Evolutionary conservation across 2,329 filamentous ascomycete genomes (phyloP).

Genomic region (Aspergillus arachidicola): DNA sequence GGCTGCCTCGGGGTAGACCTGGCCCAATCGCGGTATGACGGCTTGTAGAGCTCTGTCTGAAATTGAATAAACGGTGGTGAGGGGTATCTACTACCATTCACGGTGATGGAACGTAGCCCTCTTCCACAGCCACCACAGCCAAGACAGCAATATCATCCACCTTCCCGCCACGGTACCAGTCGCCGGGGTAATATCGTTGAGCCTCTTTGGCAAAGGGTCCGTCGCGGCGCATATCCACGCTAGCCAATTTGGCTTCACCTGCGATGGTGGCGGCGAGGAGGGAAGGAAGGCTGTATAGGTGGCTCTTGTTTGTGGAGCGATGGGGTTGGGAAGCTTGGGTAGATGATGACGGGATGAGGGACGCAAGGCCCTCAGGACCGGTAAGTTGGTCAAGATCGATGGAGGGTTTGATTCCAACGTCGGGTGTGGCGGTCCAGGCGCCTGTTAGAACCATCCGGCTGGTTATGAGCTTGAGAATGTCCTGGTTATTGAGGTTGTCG

Average conservation of each 20-base stretch:
- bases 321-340: slow-evolving; percentile 8
- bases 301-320: slow-evolving; percentile 21
- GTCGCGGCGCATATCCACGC: slow-evolving; percentile 77
- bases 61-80: neutral
- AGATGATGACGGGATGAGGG: slow-evolving; percentile 20
- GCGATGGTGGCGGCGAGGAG: slow-evolving; percentile 78
- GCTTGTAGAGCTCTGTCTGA: neutral
- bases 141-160: slow-evolving; percentile 93
- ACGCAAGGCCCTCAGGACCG: slow-evolving; percentile 47
- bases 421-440: slow-evolving; percentile 69
- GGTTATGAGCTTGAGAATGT: slow-evolving; percentile 80
- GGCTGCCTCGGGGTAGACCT: neutral
- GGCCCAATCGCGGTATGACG: neutral
- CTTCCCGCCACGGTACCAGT: slow-evolving; percentile 89
- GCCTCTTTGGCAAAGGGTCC: slow-evolving; percentile 96
- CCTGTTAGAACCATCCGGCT: slow-evolving; percentile 71
- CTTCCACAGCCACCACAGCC: slow-evolving; percentile 74
- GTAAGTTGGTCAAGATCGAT: slow-evolving; percentile 61
- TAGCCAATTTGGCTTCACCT: slow-evolving; percentile 79
- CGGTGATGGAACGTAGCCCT: slow-evolving; percentile 17
- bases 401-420: slow-evolving; percentile 65
- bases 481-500: slow-evolving; percentile 91
- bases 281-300: slow-evolving; percentile 67
- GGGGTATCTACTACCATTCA: neutral
- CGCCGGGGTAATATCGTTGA: slow-evolving; percentile 80